A percentile compares a stretch with the other conserved stretches of the same genome.
Evolutionary conservation across 306 rosid species (phyloP).

Genomic region (Rosa chinensis): DNA sequence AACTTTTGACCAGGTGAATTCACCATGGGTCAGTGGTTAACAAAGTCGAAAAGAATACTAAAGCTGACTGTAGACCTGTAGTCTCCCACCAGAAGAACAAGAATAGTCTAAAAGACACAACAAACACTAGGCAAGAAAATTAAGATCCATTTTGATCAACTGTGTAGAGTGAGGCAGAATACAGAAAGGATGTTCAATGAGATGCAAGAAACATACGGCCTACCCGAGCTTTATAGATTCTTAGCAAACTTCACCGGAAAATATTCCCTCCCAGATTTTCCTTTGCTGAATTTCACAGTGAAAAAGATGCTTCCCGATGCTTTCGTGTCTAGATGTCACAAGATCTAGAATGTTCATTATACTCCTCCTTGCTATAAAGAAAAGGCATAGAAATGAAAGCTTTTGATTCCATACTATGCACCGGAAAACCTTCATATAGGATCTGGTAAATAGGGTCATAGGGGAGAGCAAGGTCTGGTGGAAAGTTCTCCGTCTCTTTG

Average conservation of each 20-base stretch:
- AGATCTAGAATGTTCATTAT: slow-evolving; percentile 7
- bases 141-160: neutral
- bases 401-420: slow-evolving; percentile 7
- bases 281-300: slow-evolving; percentile 29
- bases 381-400: slow-evolving; percentile 22
- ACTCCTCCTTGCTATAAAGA: slow-evolving; percentile 1
- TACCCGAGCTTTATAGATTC: slow-evolving; percentile 32
- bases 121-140: neutral
- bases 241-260: slow-evolving; percentile 40
- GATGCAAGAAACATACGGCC: slow-evolving; percentile 19
- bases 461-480: neutral
- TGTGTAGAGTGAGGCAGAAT: neutral
- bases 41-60: neutral
- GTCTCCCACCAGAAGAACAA: slow-evolving; percentile 1
- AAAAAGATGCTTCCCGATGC: slow-evolving; percentile 24
- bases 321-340: slow-evolving; percentile 18
- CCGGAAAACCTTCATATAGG: slow-evolving; percentile 33
- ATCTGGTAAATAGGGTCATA: neutral
- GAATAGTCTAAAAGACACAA: neutral
- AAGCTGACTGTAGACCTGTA: neutral
- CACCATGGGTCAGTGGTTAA: neutral
- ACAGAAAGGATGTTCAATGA: slow-evolving; percentile 16
- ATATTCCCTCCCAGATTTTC: slow-evolving; percentile 31
- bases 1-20: slow-evolving; percentile 21
- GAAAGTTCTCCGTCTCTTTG: slow-evolving; percentile 4